These are phyloP conservation scores for Puccinia triticina DNA, from an alignment of 1,284 basidiomycete genomes.

Conservation along the genomic window DNA sequence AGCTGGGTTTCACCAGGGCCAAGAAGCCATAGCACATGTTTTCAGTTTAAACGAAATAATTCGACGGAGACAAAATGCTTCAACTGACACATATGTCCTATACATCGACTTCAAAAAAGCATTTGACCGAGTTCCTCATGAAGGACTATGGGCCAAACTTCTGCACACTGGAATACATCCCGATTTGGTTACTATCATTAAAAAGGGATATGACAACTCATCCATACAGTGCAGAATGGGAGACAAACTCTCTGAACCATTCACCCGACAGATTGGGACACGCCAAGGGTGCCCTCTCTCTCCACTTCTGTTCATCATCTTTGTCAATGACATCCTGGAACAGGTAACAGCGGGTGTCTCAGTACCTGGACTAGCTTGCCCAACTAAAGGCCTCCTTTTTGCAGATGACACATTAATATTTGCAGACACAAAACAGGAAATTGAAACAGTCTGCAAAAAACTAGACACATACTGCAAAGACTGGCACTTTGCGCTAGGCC, in stretches of 20 bases:
- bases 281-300: conserved; percentile 26
- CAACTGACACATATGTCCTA: not conserved
- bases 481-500: conserved; percentile 33
- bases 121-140: conserved; percentile 31
- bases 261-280: not conserved
- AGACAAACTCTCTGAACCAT: too few relatives aligned
- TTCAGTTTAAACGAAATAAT: conserved; percentile 1
- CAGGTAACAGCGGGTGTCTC: not conserved
- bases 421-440: not conserved
- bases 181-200: not conserved
- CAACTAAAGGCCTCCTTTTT: not conserved
- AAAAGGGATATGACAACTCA: conserved; percentile 1
- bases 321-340: conserved; percentile 28
- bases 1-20: not conserved
- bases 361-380: not conserved
- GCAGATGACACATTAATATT: conserved; percentile 34
- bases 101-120: conserved; percentile 44
- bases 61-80: not conserved
- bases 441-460: not conserved
- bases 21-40: conserved; percentile 26
- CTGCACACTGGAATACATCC: not conserved
- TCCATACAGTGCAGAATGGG: too few relatives aligned
- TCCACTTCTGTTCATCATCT: conserved; percentile 17
- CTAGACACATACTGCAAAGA: not conserved
- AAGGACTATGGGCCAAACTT: conserved; percentile 29